These are phyloP conservation scores for Penicillium paradoxum DNA, from an alignment of 495 filamentous ascomycete genomes.

Conservation along the genomic window DNA sequence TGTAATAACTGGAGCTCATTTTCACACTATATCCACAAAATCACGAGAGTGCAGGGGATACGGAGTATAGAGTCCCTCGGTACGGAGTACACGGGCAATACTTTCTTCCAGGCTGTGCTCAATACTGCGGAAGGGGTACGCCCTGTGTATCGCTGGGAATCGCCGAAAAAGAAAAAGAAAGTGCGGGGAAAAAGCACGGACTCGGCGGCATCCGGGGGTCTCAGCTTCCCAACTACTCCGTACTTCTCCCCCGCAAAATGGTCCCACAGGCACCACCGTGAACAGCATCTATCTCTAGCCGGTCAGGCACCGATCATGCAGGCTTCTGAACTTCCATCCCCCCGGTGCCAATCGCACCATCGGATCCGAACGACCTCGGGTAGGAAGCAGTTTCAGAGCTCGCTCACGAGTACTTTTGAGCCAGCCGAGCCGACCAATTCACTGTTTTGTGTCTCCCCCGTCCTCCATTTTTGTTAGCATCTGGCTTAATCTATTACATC, in stretches of 20 bases:
- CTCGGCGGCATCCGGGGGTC: constrained; percentile 4
- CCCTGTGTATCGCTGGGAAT: too few species aligned
- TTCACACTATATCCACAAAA: not conserved
- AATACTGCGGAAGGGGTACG: not conserved
- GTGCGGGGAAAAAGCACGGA: constrained; percentile 10
- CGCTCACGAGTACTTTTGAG: not conserved
- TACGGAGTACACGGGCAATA: not conserved
- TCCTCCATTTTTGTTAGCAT: not conserved
- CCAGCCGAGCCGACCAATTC: not conserved
- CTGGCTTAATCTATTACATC: not conserved
- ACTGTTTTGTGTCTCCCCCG: not conserved
- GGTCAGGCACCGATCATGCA: not conserved
- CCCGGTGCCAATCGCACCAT: not conserved
- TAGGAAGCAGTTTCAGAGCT: not conserved
- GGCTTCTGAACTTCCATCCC: not conserved
- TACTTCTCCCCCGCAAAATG: not conserved
- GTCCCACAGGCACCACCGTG: not conserved
- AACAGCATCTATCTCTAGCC: not conserved
- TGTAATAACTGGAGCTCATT: not conserved
- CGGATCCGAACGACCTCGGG: constrained; percentile 1
- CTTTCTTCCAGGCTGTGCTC: not conserved
- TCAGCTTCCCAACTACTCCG: not conserved
- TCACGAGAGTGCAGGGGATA: not conserved
- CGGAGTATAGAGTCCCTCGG: not conserved
- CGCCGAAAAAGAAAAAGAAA: too few species aligned